A percentile compares a stretch with the other conserved stretches of the same genome.
Conservation (phyloP, 805 yeast species). For the Yarrowia sp. region DNA sequence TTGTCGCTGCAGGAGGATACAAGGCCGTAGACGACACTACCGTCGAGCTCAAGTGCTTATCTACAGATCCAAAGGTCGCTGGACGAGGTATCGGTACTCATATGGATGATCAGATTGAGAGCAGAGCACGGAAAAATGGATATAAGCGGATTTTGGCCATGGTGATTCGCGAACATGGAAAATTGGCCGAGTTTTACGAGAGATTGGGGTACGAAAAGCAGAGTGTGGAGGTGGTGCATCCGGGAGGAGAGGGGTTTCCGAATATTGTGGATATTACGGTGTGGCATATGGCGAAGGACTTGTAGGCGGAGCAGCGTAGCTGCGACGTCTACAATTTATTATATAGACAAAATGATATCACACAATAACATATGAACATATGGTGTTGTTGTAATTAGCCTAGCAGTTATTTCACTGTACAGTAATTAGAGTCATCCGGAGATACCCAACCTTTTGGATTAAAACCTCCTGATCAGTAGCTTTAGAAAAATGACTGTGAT, state of each 20-base stretch:
- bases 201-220: not conserved
- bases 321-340: too few relatives aligned
- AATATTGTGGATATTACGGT: not conserved
- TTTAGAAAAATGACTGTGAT: too few relatives aligned
- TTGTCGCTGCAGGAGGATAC: constrained; percentile 23
- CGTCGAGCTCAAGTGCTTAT: constrained; percentile 1
- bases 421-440: too few relatives aligned
- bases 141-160: constrained; percentile 1
- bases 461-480: too few relatives aligned
- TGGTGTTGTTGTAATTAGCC: too few relatives aligned
- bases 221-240: not conserved
- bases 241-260: not conserved
- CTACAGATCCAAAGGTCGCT: not conserved
- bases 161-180: constrained; percentile 18
- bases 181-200: constrained; percentile 11
- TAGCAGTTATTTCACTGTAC: too few relatives aligned
- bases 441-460: too few relatives aligned
- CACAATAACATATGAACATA: too few relatives aligned
- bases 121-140: not conserved
- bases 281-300: constrained; percentile 1
- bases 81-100: constrained; percentile 6
- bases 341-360: not conserved
- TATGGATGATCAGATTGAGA: not conserved
- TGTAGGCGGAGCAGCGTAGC: not conserved
- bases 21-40: not conserved